Evolutionary conservation across 371 early-diverging fungal genomes (phyloP).

Genomic region (Mortierella sp.): DNA sequence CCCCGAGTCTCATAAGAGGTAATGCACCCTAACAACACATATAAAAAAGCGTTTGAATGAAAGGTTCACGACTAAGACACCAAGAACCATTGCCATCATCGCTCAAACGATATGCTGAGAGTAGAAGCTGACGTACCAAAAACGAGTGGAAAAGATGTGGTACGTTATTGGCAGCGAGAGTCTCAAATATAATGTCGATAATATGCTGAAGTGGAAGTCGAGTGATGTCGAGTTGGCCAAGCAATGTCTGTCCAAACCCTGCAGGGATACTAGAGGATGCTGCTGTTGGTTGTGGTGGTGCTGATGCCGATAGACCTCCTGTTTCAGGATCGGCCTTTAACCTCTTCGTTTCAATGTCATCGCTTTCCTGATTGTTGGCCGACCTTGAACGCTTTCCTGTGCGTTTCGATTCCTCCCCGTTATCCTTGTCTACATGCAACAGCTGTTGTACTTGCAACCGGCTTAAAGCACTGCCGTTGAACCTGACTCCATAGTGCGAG

Average conservation of each 20-base stretch:
- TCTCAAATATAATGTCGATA: conserved; percentile 50
- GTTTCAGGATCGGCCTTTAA: conserved; percentile 27
- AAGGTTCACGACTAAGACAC: background rate
- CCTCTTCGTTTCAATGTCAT: conserved; percentile 40
- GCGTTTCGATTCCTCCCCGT: conserved; percentile 35
- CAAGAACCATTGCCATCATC: background rate
- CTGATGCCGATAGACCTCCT: conserved; percentile 1
- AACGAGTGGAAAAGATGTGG: conserved; percentile 52
- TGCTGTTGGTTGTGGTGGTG: conserved; percentile 5
- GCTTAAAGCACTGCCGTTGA: conserved; percentile 28
- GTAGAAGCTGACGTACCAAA: conserved; percentile 18
- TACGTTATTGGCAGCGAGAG: conserved; percentile 30
- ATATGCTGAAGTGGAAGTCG: conserved; percentile 48
- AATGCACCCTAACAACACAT: conserved; percentile 21
- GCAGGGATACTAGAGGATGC: conserved; percentile 31
- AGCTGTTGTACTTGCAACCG: conserved; percentile 50
- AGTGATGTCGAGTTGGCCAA: conserved; percentile 46
- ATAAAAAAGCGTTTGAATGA: background rate
- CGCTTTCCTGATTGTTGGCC: conserved; percentile 18
- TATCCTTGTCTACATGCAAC: conserved; percentile 33
- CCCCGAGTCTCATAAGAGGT: conserved; percentile 33
- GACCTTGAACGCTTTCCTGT: conserved; percentile 37
- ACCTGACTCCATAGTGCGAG: conserved; percentile 36
- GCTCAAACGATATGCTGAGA: too few species aligned
- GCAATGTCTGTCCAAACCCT: conserved; percentile 41